Evolutionary conservation across 768 basidiomycete species (phyloP).

Genomic region (Megacollybia marginata): DNA sequence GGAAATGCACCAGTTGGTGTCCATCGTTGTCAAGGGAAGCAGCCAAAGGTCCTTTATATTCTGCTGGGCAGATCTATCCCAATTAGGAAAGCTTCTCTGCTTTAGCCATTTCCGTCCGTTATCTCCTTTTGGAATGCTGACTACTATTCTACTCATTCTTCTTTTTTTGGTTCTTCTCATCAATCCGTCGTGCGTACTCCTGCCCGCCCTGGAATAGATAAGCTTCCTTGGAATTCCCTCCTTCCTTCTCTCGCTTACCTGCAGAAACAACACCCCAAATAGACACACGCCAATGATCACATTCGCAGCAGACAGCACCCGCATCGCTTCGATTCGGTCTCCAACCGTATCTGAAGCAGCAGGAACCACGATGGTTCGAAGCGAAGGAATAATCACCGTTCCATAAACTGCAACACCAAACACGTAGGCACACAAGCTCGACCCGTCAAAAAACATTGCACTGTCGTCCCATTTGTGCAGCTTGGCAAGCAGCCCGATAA

Average conservation of each 20-base stretch:
- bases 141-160: too few relatives aligned
- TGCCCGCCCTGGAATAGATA: conserved; percentile 59
- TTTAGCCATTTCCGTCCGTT: too few relatives aligned
- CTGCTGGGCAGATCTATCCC: too few relatives aligned
- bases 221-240: too few relatives aligned
- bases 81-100: too few relatives aligned
- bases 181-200: conserved; percentile 61
- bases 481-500: conserved; percentile 71
- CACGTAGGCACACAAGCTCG: conserved; percentile 75
- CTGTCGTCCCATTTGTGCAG: conserved; percentile 86
- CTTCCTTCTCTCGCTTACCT: conserved; percentile 41
- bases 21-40: too few relatives aligned
- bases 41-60: too few relatives aligned
- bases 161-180: background rate
- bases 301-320: conserved; percentile 80
- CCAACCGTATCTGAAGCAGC: conserved; percentile 45
- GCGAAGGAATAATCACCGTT: conserved; percentile 69
- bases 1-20: too few relatives aligned
- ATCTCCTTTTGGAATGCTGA: too few relatives aligned
- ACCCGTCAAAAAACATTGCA: conserved; percentile 93
- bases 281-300: conserved; percentile 71
- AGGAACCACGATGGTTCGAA: conserved; percentile 70
- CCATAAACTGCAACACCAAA: conserved; percentile 77
- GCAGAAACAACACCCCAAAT: conserved; percentile 56
- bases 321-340: conserved; percentile 73